Conservation (phyloP, 805 yeast species). For the Ogataea methylovora region DNA sequence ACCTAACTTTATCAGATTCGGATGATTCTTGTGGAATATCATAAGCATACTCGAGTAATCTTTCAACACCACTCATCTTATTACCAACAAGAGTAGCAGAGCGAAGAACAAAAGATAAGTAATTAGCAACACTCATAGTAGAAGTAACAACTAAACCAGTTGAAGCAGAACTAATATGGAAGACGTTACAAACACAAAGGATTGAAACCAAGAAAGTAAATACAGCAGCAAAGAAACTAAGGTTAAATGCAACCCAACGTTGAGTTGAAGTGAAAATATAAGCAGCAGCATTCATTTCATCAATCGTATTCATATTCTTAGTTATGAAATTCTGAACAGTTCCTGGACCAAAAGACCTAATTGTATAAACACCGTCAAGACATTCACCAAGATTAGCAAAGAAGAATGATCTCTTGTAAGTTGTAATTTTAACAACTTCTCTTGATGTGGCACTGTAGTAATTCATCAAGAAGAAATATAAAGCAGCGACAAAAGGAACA, state of each 20-base stretch:
- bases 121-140: constrained; percentile 50
- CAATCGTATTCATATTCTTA: constrained; percentile 39
- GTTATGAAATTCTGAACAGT: constrained; percentile 32
- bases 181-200: constrained; percentile 52
- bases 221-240: constrained; percentile 39
- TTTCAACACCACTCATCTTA: constrained; percentile 77
- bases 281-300: constrained; percentile 62
- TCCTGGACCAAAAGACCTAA: constrained; percentile 48
- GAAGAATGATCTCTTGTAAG: constrained; percentile 62
- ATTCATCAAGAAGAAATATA: constrained; percentile 40
- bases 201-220: constrained; percentile 43
- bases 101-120: constrained; percentile 44
- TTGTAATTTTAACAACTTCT: constrained; percentile 70
- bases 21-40: constrained; percentile 61
- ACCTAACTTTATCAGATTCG: constrained; percentile 24
- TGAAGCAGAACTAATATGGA: constrained; percentile 48
- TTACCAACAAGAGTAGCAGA: constrained; percentile 67
- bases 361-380: constrained; percentile 56
- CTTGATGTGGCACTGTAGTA: constrained; percentile 67
- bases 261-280: constrained; percentile 48
- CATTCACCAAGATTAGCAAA: constrained; percentile 67
- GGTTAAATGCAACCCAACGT: constrained; percentile 55
- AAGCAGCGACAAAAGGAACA: constrained; percentile 40
- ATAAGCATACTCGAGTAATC: constrained; percentile 57
- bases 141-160: constrained; percentile 57